These are phyloP conservation scores for Linderina pennispora DNA, from an alignment of 192 early-diverging fungal species.

Conservation along the genomic window DNA sequence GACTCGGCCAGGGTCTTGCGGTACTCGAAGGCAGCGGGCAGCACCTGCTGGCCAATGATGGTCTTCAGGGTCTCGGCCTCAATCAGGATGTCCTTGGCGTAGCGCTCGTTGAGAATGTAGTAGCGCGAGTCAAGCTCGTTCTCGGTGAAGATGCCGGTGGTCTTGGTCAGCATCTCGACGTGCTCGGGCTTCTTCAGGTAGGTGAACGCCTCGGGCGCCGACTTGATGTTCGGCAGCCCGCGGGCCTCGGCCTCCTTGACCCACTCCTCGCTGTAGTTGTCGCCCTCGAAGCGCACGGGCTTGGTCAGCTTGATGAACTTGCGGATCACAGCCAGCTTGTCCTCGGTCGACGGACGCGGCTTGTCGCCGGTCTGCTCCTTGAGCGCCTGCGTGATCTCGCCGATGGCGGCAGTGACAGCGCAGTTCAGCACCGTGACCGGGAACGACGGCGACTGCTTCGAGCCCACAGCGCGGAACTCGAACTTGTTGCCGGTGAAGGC, in stretches of 20 bases:
- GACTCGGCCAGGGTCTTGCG: conserved; percentile 82
- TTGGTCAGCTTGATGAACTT: conserved; percentile 62
- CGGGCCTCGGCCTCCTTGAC: conserved; percentile 85
- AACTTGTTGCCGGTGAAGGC: conserved; percentile 99
- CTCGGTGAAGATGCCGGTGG: conserved; percentile 77
- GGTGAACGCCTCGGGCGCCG: conserved; percentile 84
- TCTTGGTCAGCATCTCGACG: conserved; percentile 67
- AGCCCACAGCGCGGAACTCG: conserved; percentile 98
- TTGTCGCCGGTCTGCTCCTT: conserved; percentile 79
- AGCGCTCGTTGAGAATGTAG: conserved; percentile 96
- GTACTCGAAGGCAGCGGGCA: conserved; percentile 86
- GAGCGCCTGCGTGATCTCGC: conserved; percentile 66
- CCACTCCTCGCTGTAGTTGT: conserved; percentile 97
- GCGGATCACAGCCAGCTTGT: conserved; percentile 85
- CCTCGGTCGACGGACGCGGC: conserved; percentile 70
- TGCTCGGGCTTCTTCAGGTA: conserved; percentile 69
- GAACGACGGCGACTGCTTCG: conserved; percentile 97
- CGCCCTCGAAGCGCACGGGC: conserved; percentile 92
- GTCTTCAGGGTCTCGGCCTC: conserved; percentile 85
- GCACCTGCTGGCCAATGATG: conserved; percentile 77
- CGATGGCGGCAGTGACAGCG: conserved; percentile 79
- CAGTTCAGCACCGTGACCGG: conserved; percentile 91
- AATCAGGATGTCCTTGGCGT: conserved; percentile 92
- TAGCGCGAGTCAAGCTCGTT: conserved; percentile 86
- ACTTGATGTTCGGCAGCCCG: conserved; percentile 93